A percentile compares a stretch with the other conserved stretches of the same genome.
These are phyloP conservation scores for Aspergillus sparsus DNA, from an alignment of 495 filamentous ascomycete species.

Conservation along the genomic window DNA sequence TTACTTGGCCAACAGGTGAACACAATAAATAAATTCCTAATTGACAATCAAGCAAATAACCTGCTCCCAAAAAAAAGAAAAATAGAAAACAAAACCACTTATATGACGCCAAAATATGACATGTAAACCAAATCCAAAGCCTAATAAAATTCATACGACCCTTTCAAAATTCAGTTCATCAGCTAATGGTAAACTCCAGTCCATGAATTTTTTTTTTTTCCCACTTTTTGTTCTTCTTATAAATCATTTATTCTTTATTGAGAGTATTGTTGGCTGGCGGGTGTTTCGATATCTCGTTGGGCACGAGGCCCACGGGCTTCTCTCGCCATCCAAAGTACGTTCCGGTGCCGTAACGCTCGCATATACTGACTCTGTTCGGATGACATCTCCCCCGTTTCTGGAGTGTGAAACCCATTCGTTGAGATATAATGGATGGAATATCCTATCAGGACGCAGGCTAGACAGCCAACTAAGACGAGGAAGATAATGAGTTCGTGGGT, in stretches of 20 bases:
- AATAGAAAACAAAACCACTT: no score
- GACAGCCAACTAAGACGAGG: slow-evolving; percentile 27
- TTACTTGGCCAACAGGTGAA: no score
- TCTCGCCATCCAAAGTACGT: slow-evolving; percentile 20
- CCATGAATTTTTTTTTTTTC: no score
- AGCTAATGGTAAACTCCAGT: no score
- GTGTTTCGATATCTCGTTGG: slow-evolving; percentile 8
- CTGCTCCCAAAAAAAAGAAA: no score
- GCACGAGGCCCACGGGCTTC: slow-evolving; percentile 8
- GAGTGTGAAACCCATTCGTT: slow-evolving; percentile 22
- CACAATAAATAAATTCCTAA: no score
- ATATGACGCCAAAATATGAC: no score
- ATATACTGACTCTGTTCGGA: slow-evolving; percentile 30
- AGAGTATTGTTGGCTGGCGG: not conserved
- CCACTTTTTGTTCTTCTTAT: no score
- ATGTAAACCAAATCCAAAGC: no score
- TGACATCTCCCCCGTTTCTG: slow-evolving; percentile 13
- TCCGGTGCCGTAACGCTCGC: slow-evolving; percentile 25
- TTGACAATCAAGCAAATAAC: no score
- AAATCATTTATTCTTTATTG: not conserved
- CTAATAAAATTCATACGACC: no score
- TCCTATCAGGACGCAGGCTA: slow-evolving; percentile 27
- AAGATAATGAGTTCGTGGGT: slow-evolving; percentile 23
- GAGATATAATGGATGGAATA: slow-evolving; percentile 28
- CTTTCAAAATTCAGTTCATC: no score